Evolutionary conservation across 257 asterid species (phyloP), one percentile per base, ranked within the genome.

Genomic region (Gentiana straminea): DNA sequence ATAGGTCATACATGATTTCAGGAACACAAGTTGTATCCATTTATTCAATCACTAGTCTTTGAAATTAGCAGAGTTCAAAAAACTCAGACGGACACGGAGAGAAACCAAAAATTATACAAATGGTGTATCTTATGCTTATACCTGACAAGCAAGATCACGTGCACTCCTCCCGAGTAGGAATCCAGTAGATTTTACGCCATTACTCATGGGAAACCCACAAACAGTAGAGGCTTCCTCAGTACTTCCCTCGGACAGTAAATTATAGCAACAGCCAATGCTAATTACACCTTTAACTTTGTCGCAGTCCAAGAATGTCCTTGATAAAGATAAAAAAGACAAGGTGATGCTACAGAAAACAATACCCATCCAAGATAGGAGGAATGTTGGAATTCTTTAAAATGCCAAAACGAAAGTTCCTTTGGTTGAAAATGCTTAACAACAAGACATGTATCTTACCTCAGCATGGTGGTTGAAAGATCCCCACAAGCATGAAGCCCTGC

Each of bases 401-500:
- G 9, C 9, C 8, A 4, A 41, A 41, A 41, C 9, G 9, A 10
- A 41, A 7, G 46, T 41, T 41, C 46, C 46, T 41, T 24, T 24
- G 24, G 24, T 24, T 24, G 24, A 24, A 24, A 24, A 24, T 24
- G 46, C 46, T 41, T 10, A 5, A 41, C 9, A 5, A 39, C 44
- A 51, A 11, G 48, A 54, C n/a, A 43, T 49, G 75, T 54, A 13
- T 58, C 70, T 59, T 68, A 90, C 98, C 98, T 80, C 62, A 90
- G 79, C 96, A 90, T 90, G 60, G 98, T 83, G 64, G 83, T 92
- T 24, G 96, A 90, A 66, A 90, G 95, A 77, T 86, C 94, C 60
- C 98, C 98, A 63, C 98, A 90, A 43, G 98, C 92, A 78, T 86
- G 96, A 65, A 90, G 96, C 65, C 98, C 98, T 60, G 98, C 92